Evolutionary conservation across 2,329 filamentous ascomycete species (phyloP), one percentile per base, ranked within the genome.

Genomic region (Aspergillus jensenii): DNA sequence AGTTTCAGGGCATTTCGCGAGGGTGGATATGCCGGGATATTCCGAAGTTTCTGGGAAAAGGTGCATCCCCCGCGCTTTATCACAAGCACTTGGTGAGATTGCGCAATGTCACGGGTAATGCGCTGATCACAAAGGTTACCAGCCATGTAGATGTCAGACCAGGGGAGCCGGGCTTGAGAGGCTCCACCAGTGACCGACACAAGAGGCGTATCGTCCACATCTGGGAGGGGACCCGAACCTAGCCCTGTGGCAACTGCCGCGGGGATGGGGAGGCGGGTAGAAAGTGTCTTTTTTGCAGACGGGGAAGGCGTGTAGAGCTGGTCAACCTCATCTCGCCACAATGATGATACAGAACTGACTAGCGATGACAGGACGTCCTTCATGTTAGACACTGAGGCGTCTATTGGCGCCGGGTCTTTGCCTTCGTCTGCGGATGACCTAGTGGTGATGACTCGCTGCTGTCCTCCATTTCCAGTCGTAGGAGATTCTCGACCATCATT

Each of bases 61-160:
- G 84, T 89, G 77, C 95, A 99, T 1, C 86, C 87, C 40, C 95
- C 93, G 6, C 95, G 87, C 27, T 85, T 87, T 66, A 98, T 81
- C 50, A 96, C 84, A 59, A 99, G 87, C 59, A 98, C 80, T 52
- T 96, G 88, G 75, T 96, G 76, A 1, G 72, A 76, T 41, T 78
- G 79, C 0, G 79, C 80, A 3, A 87, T 73, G 7, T 78, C 72
- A 2, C 79, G 65, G 12, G 84, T 73, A 53, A 91, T 74, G 59
- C 81, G 73, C 58, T 80, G 77, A n/a, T 79, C 77, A 58, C 81
- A 78, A 73, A 93, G 95, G 15, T 89, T 78, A 55, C 81, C 88
- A 8, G 88, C 88, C 19, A 93, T 83, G 76, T 87, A 93, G 63
- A 96, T 78, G 1, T 77, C 85, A 3, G 77, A 82, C 90, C 90